Percentiles rank a stretch among this genome's conserved stretches.
phyloP scores from a whole-genome alignment of 73 alveolate genomes.

The Paramecium pentaurelia region DNA sequence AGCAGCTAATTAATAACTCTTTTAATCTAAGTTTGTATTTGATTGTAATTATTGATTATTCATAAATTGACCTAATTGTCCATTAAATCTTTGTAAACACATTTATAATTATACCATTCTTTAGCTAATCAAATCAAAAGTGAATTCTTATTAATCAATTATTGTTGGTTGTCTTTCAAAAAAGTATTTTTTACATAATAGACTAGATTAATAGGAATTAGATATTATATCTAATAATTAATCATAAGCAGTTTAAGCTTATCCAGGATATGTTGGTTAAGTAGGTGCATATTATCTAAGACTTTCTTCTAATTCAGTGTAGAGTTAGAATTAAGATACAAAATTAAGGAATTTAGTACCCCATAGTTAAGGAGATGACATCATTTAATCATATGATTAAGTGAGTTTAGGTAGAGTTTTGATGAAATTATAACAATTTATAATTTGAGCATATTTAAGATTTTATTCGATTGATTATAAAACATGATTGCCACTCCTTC shows the following conservation, averaged over 20 bases:
- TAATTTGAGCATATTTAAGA: neutral
- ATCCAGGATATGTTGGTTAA: neutral
- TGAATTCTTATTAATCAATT: neutral
- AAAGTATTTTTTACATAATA: neutral
- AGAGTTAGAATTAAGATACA: neutral
- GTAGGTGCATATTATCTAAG: neutral
- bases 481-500: neutral
- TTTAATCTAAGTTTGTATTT: neutral
- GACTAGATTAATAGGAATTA: neutral
- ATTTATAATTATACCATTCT: neutral
- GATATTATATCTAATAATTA: neutral
- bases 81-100: neutral
- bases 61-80: neutral
- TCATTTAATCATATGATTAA: neutral
- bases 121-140: neutral
- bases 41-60: neutral
- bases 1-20: neutral
- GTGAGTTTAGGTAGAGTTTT: neutral
- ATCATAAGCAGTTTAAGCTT: neutral
- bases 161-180: neutral
- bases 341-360: neutral
- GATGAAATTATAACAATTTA: neutral
- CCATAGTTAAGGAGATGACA: conserved; percentile 19
- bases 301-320: conserved; percentile 18
- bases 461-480: neutral